Percentiles rank a stretch among this genome's conserved stretches.
phyloP scores from a whole-genome alignment of 805 yeast species.

The Saccharomyces paradoxus region DNA sequence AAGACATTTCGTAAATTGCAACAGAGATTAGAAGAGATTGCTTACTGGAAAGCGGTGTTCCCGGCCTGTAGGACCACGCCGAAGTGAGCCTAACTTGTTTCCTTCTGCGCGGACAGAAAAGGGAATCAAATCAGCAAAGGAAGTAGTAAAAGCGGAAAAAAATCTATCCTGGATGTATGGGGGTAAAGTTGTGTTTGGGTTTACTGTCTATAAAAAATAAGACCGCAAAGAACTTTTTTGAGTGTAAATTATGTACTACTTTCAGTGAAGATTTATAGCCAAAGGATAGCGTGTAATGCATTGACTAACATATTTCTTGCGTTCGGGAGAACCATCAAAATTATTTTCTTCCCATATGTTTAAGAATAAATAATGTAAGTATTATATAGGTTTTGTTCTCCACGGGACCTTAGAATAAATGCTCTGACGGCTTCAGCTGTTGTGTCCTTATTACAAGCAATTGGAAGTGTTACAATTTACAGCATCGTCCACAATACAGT shows the following conservation, averaged over 20 bases:
- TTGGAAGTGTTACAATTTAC: conserved; percentile 42
- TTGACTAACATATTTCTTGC: background rate
- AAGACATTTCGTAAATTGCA: background rate
- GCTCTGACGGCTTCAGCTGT: background rate
- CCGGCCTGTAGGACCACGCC: background rate
- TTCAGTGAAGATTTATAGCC: background rate
- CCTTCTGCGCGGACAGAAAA: background rate
- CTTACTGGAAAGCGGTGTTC: background rate
- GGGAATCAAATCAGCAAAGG: background rate
- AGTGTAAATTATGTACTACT: background rate
- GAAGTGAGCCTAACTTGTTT: background rate
- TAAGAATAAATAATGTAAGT: background rate
- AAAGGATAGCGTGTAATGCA: background rate
- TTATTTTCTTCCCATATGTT: background rate
- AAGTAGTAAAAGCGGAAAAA: background rate
- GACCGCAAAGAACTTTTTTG: background rate
- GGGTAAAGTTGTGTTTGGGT: background rate
- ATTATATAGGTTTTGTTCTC: background rate
- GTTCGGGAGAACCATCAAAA: background rate
- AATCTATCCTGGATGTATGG: background rate
- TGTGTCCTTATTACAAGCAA: conserved; percentile 27
- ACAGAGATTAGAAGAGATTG: background rate
- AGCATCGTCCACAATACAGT: conserved; percentile 44
- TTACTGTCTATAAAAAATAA: background rate
- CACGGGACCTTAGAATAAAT: background rate